Conservation (phyloP, 192 early-diverging fungal species). For the Backusella circina region DNA sequence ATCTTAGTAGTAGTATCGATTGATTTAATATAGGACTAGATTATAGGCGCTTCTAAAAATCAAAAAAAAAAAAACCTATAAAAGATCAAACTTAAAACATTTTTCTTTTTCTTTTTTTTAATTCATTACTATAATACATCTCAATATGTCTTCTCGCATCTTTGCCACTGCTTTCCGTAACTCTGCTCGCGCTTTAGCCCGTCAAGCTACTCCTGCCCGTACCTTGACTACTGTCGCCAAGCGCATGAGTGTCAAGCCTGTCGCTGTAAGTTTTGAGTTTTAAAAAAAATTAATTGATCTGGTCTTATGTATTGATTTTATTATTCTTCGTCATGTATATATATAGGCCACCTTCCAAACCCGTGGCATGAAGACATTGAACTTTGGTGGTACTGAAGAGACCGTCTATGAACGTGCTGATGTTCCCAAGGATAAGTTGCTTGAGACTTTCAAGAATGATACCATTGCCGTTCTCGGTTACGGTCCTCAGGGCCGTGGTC, state of each 20-base stretch:
- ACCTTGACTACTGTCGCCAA: not conserved
- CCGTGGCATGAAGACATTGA: conserved; percentile 87
- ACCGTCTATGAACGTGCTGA: conserved; percentile 93
- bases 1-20: not conserved
- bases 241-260: not conserved
- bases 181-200: not conserved
- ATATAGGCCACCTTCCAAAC: conserved; percentile 38
- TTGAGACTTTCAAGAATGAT: conserved; percentile 90
- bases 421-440: conserved; percentile 89
- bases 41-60: not conserved
- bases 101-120: not conserved
- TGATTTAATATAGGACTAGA: not conserved
- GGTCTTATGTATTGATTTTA: not conserved
- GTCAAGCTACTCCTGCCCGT: not conserved
- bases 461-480: conserved; percentile 92
- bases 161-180: not conserved
- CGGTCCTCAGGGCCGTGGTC: conserved; percentile 93
- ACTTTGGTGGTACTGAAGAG: conserved; percentile 92
- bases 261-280: conserved; percentile 1
- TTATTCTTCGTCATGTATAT: conserved; percentile 33
- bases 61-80: not conserved
- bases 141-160: not conserved
- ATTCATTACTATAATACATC: not conserved
- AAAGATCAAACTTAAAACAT: not conserved
- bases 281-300: not conserved